Percentiles rank a stretch among this genome's conserved stretches.
Evolutionary conservation across 495 filamentous ascomycete species (phyloP).

Genomic region (Annulohypoxylon stygium): DNA sequence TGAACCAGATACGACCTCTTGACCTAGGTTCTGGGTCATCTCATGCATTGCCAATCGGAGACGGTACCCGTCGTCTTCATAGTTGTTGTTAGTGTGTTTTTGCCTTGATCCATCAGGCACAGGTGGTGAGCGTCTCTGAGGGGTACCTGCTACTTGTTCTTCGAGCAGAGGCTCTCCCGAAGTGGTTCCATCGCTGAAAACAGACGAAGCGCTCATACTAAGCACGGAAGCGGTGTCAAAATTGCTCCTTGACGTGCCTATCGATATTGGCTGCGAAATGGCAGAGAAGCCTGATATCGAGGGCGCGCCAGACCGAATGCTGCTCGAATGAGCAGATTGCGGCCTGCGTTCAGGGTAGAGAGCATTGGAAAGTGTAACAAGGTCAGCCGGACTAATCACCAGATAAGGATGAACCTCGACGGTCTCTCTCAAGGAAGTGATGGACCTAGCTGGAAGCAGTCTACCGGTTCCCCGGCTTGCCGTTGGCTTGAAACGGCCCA

Average conservation of each 20-base stretch:
- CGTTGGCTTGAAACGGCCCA: conserved; percentile 72
- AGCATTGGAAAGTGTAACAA: conserved; percentile 76
- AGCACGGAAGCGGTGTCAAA: conserved; percentile 72
- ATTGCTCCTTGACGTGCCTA: conserved; percentile 57
- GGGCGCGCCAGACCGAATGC: conserved; percentile 72
- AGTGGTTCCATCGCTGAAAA: conserved; percentile 74
- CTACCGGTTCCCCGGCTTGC: conserved; percentile 67
- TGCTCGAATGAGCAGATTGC: conserved; percentile 64
- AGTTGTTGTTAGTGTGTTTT: conserved; percentile 57
- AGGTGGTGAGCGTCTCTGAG: conserved; percentile 60
- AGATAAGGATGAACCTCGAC: conserved; percentile 78
- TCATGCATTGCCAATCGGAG: conserved; percentile 72
- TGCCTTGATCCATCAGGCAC: conserved; percentile 52
- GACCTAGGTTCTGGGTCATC: conserved; percentile 72
- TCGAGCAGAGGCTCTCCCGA: conserved; percentile 75
- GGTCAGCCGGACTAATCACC: conserved; percentile 78
- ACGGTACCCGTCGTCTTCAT: conserved; percentile 68
- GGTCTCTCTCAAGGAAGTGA: conserved; percentile 77
- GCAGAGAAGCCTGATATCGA: conserved; percentile 73
- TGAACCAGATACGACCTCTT: conserved; percentile 69
- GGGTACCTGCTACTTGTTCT: conserved; percentile 54
- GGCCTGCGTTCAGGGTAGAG: conserved; percentile 76
- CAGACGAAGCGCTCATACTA: conserved; percentile 75
- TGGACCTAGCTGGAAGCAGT: conserved; percentile 74
- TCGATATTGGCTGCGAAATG: conserved; percentile 63